Conservation (phyloP, 805 yeast species). For the Monosporozyma aerobia region DNA sequence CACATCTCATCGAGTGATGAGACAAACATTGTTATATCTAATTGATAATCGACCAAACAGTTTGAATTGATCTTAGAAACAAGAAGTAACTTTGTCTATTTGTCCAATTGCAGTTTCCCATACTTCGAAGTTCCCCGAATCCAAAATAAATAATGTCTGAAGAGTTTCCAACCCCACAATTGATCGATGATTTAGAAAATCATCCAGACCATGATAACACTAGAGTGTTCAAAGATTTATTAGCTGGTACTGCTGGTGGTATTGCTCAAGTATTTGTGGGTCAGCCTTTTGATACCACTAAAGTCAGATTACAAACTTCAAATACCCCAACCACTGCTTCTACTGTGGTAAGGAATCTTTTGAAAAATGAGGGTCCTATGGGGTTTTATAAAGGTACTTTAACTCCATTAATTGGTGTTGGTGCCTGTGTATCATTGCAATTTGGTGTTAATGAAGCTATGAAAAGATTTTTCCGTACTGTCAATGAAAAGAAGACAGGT, state of each 20-base stretch:
- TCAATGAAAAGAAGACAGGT: conserved; percentile 28
- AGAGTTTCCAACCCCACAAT: conserved; percentile 25
- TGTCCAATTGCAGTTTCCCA: background rate
- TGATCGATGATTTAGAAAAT: conserved; percentile 25
- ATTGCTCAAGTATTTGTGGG: conserved; percentile 92
- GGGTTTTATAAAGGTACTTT: conserved; percentile 92
- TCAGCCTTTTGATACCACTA: conserved; percentile 92
- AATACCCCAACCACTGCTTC: conserved; percentile 61
- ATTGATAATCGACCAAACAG: background rate
- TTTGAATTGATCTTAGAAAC: background rate
- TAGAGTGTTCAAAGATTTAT: conserved; percentile 60
- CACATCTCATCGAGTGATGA: background rate
- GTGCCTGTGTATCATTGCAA: conserved; percentile 94
- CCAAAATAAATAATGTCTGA: conserved; percentile 24
- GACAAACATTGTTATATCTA: background rate
- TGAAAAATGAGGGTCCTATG: conserved; percentile 69
- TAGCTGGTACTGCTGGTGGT: conserved; percentile 94
- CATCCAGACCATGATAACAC: conserved; percentile 13
- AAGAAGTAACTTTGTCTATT: background rate
- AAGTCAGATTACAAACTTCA: conserved; percentile 85
- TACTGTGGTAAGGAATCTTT: conserved; percentile 65
- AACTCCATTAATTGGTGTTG: conserved; percentile 92
- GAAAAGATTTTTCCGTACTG: conserved; percentile 64
- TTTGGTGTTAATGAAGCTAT: conserved; percentile 90
- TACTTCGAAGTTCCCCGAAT: background rate